A percentile compares a stretch with the other conserved stretches of the same genome.
These are phyloP conservation scores for Naganishia liquefaciens DNA, from an alignment of 1,284 basidiomycete genomes.

Conservation along the genomic window DNA sequence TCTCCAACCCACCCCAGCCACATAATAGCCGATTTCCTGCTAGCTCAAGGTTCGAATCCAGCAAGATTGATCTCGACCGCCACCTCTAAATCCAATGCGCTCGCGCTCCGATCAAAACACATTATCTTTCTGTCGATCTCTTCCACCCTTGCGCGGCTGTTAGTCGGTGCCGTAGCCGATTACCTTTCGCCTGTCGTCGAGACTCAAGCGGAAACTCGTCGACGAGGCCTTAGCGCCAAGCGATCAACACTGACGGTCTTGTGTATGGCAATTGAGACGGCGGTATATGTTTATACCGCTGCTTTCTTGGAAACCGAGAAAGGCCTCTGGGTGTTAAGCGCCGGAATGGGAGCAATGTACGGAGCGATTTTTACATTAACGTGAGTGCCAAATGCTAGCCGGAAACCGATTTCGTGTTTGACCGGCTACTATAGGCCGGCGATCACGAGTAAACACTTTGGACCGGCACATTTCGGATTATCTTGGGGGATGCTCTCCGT, in stretches of 20 bases:
- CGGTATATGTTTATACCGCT: slow-evolving; percentile 46
- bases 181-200: slow-evolving; percentile 47
- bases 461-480: slow-evolving; percentile 50
- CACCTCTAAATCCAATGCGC: slow-evolving; percentile 31
- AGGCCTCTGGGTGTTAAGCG: slow-evolving; percentile 48
- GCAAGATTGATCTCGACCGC: slow-evolving; percentile 15
- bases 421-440: slow-evolving; percentile 23
- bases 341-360: slow-evolving; percentile 50
- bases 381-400: slow-evolving; percentile 35
- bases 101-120: slow-evolving; percentile 51
- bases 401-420: background rate
- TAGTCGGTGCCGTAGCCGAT: slow-evolving; percentile 50
- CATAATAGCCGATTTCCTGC: slow-evolving; percentile 9
- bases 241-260: slow-evolving; percentile 46
- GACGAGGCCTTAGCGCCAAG: slow-evolving; percentile 40
- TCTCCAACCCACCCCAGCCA: slow-evolving; percentile 22
- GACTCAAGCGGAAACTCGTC: slow-evolving; percentile 37
- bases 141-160: slow-evolving; percentile 48
- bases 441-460: slow-evolving; percentile 33
- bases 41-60: slow-evolving; percentile 13
- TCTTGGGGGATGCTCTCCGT: slow-evolving; percentile 54
- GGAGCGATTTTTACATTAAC: slow-evolving; percentile 53
- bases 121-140: slow-evolving; percentile 51
- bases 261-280: slow-evolving; percentile 41
- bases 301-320: slow-evolving; percentile 43